Evolutionary conservation across 495 filamentous ascomycete species (phyloP).

Genomic region (Xylaria grammica): DNA sequence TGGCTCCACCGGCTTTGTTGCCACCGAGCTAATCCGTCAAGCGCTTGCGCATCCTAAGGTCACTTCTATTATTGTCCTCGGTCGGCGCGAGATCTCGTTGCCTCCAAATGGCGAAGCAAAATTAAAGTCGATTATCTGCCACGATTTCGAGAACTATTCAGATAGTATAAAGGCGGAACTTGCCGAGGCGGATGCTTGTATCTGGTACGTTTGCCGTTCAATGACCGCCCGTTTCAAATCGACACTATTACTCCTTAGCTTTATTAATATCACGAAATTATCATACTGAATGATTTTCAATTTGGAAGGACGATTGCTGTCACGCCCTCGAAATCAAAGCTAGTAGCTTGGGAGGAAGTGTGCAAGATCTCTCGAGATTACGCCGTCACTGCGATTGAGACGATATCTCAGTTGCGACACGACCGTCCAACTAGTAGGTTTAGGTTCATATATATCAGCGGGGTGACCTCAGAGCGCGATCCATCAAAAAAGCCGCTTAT

Average conservation of each 20-base stretch:
- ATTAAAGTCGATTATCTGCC: slow-evolving; percentile 45
- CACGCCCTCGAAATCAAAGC: slow-evolving; percentile 42
- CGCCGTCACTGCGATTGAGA: slow-evolving; percentile 44
- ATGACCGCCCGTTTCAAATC: no score
- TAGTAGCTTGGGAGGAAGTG: slow-evolving; percentile 42
- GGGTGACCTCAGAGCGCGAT: slow-evolving; percentile 44
- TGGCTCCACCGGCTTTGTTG: slow-evolving; percentile 57
- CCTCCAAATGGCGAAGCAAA: slow-evolving; percentile 31
- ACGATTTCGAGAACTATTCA: slow-evolving; percentile 51
- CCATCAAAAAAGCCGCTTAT: slow-evolving; percentile 42
- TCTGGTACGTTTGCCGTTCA: slow-evolving; percentile 46
- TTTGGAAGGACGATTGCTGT: slow-evolving; percentile 48
- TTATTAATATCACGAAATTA: no score
- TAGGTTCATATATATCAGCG: slow-evolving; percentile 56
- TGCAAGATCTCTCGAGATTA: slow-evolving; percentile 51
- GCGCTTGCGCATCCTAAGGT: slow-evolving; percentile 43
- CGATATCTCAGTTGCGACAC: slow-evolving; percentile 34
- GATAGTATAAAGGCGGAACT: slow-evolving; percentile 47
- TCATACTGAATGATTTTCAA: neutral
- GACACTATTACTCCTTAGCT: no score
- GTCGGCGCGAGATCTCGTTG: slow-evolving; percentile 34
- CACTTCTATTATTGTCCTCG: slow-evolving; percentile 49
- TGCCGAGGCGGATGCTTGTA: slow-evolving; percentile 55
- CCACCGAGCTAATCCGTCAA: slow-evolving; percentile 53
- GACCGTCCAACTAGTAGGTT: slow-evolving; percentile 34